A percentile compares a stretch with the other conserved stretches of the same genome.
Evolutionary conservation across 805 yeast genomes (phyloP).

Genomic region (Nakazawaea ambrosiae): DNA sequence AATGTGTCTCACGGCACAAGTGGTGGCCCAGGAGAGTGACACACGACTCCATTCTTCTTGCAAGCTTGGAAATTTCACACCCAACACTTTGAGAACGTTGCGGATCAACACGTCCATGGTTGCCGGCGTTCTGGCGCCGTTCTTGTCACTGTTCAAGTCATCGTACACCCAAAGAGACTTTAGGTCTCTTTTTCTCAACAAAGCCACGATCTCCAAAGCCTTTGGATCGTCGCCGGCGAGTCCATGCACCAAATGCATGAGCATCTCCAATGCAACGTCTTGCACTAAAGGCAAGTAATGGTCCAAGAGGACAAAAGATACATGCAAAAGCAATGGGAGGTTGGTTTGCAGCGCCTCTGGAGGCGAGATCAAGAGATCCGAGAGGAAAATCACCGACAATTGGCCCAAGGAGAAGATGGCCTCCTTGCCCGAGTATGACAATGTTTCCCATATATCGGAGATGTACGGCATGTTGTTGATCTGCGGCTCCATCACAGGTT

Average conservation of each 20-base stretch:
- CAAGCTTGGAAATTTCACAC: constrained; percentile 37
- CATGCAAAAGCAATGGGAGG: constrained; percentile 71
- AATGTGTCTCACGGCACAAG: constrained; percentile 93
- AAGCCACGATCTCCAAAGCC: constrained; percentile 48
- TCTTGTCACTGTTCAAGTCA: constrained; percentile 68
- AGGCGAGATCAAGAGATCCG: constrained; percentile 67
- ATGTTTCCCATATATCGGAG: constrained; percentile 55
- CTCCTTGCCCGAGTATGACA: constrained; percentile 55
- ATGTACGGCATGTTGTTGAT: constrained; percentile 56
- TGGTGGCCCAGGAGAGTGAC: constrained; percentile 90
- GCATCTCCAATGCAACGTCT: constrained; percentile 72
- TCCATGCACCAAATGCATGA: constrained; percentile 66
- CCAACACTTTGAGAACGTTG: constrained; percentile 51
- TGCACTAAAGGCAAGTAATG: constrained; percentile 81
- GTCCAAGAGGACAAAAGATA: constrained; percentile 74
- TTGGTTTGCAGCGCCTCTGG: constrained; percentile 53
- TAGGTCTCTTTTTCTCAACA: constrained; percentile 48
- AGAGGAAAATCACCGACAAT: constrained; percentile 75
- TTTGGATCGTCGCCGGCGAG: constrained; percentile 49
- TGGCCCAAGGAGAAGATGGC: constrained; percentile 85
- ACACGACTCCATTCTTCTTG: constrained; percentile 82
- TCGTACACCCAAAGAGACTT: constrained; percentile 75
- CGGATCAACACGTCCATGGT: constrained; percentile 74
- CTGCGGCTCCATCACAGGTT: constrained; percentile 23
- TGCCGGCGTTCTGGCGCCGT: constrained; percentile 79